Base-by-base conservation (phyloP, 2,329 filamentous ascomycete species). In the Aspergillus pseudoviridinutans region DNA sequence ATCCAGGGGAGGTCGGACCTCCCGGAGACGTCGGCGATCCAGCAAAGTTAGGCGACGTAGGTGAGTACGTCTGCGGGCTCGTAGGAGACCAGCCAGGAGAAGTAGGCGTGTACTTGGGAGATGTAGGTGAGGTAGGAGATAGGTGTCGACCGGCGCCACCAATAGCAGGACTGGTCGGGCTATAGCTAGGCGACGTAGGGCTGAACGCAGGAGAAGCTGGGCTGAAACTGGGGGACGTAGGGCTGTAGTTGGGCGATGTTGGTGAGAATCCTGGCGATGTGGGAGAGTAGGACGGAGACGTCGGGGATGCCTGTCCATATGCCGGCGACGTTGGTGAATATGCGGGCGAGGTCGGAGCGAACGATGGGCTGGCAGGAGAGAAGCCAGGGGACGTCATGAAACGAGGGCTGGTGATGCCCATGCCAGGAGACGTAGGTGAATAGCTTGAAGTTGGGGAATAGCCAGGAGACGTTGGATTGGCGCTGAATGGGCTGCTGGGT, bases 281-380 rank as follows among this genome's bases (percentile, higher is more conserved):
- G 4, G 80, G 80, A 56, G 80, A 82, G 62, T 79, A 79, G 61
- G 74, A 79, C 62, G 78, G 78, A n/a, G 78, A 80, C 2, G 78
- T 78, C 46, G 91, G 86, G 49, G 89, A 92, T 74, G 69, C 83
- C 83, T 64, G 90, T 83, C 72, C 89, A 58, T 76, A 85, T 70
- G 76, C 88, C 74, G 79, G 90, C 50, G 90, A 93, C 0, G 90
- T 91, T 3, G 91, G 90, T 47, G 89, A 91, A 76, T 91, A 92
- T 2, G 84, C 84, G 8, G 84, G 85, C 42, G 80, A 82, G 1
- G 81, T 84, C 8, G 80, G 79, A 38, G 74, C 78, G 64, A 82
- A 84, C 4, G 78, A 76, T 25, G 82, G 82, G 57, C 80, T 82
- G 29, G 80, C 75, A 20, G 82, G 81, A 20, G 81, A 82, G 71